Base-by-base conservation (phyloP, 805 yeast genomes). In the Hemisphaericaspora nanyangensis region DNA sequence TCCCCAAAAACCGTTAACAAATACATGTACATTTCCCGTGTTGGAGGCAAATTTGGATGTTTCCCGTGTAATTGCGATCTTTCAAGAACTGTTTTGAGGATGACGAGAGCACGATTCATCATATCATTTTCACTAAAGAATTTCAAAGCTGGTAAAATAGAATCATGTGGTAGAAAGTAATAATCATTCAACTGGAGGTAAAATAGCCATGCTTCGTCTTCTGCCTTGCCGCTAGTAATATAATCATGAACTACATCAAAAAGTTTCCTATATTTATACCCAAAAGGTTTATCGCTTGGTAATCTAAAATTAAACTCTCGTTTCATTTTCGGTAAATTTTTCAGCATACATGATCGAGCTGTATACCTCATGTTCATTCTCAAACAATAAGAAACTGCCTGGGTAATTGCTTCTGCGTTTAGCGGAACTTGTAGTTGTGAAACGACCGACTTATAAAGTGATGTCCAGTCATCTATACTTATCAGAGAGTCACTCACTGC, bases 1-100 rank as follows among this genome's bases (percentile, higher is more conserved):
- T 69, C 68, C 1, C 88, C 85, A 60, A 83, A 83, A 34, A 74
- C 74, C 37, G 72, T 65, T 53, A 85, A 79, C 17, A 85, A 56
- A 46, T 74, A 74, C 39, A 71, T 56, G 49, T 84, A 86, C 56
- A 83, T 75, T 17, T 77, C 80, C 35, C 60, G 54, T 58, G 52
- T 58, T 5, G 69, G 65, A 10, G 69, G 65, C 17, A 46, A 34
- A 38, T 48, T 44, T 31, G 40, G 42, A 32, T 48, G 53, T 26
- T 48, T 42, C 8, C 78, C 79, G 30, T 74, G 76, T 15, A 72
- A 64, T 53, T 77, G 79, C 48, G 77, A 74, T 24, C 31, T 8
- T 17, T 38, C 40, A 28, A 27, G 12, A 77, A 56, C 48, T 67
- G 66, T 46, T 80, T 75, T 61, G 60, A 85, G 82, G 11, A 84